Evolutionary conservation across 768 basidiomycete genomes (phyloP).

Genomic region (Leccinum pellstonianum): DNA sequence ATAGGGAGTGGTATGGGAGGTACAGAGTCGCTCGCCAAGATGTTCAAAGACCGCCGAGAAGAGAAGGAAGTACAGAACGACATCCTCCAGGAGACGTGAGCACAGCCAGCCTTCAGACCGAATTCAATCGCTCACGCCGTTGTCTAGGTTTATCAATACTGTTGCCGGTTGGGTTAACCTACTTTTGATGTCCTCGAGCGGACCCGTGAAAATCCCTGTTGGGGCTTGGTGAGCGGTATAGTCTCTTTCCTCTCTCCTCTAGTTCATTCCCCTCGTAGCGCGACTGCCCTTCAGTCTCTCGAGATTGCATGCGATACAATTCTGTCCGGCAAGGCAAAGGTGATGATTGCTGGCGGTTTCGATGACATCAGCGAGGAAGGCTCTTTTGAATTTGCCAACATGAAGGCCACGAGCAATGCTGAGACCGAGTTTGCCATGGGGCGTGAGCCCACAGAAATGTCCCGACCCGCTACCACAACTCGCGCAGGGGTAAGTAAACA

Average conservation of each 20-base stretch:
- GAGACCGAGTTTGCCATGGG: conserved; percentile 99
- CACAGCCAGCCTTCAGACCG: not conserved
- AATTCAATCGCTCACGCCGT: conserved; percentile 8
- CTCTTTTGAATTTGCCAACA: conserved; percentile 98
- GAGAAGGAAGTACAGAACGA: conserved; percentile 99
- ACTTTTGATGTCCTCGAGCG: conserved; percentile 90
- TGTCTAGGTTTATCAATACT: conserved; percentile 91
- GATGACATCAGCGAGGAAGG: conserved; percentile 99
- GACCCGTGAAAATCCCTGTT: conserved; percentile 98
- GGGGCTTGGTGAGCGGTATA: conserved; percentile 79
- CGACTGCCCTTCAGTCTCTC: conserved; percentile 95
- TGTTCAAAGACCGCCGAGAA: conserved; percentile 99
- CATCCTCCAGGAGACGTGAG: conserved; percentile 95
- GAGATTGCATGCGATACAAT: conserved; percentile 98
- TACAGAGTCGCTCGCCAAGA: conserved; percentile 82
- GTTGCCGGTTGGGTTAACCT: conserved; percentile 98
- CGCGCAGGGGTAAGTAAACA: conserved; percentile 75
- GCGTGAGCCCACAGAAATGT: conserved; percentile 98
- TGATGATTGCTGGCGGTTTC: conserved; percentile 99
- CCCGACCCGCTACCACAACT: conserved; percentile 93
- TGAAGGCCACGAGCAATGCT: conserved; percentile 98
- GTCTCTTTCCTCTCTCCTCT: not conserved
- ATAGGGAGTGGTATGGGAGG: conserved; percentile 99
- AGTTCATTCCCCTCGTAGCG: conserved; percentile 44
- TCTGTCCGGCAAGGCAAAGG: conserved; percentile 93